A percentile compares a stretch with the other conserved stretches of the same genome.
Evolutionary conservation across 306 rosid genomes (phyloP).

Genomic region (Casuarina equisetifolia): DNA sequence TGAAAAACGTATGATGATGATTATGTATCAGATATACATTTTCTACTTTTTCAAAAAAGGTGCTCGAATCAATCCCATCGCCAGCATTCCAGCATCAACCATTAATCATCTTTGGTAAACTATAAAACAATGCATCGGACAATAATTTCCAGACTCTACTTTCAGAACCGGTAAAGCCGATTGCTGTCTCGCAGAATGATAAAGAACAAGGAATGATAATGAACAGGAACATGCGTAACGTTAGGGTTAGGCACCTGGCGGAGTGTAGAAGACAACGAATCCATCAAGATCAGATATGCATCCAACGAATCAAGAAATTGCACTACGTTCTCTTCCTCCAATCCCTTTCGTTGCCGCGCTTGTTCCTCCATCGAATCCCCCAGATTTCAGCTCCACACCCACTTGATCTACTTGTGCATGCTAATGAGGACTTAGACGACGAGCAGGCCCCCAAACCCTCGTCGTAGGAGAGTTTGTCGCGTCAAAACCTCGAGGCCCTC

Average conservation of each 20-base stretch:
- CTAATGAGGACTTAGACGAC: too few species aligned
- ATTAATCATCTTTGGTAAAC: too few species aligned
- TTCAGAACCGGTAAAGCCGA: too few species aligned
- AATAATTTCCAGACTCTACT: too few species aligned
- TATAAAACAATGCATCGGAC: background rate
- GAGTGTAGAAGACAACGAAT: constrained; percentile 63
- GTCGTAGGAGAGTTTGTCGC: too few species aligned
- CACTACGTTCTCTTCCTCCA: constrained; percentile 46
- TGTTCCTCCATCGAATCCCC: constrained; percentile 28
- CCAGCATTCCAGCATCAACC: too few species aligned
- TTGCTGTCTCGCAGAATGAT: background rate
- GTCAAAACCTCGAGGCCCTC: too few species aligned
- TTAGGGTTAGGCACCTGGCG: constrained; percentile 48
- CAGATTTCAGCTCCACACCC: background rate
- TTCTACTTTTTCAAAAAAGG: background rate
- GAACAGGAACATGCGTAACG: background rate
- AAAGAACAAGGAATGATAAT: background rate
- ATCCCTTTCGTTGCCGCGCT: constrained; percentile 13
- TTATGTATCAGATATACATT: background rate
- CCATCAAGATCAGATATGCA: constrained; percentile 48
- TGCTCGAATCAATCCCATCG: background rate
- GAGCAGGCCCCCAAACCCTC: too few species aligned
- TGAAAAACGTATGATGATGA: background rate
- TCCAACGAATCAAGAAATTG: constrained; percentile 72
- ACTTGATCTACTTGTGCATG: background rate